Base-by-base conservation (phyloP, 257 asterid genomes). In the Solanum pennellii region DNA sequence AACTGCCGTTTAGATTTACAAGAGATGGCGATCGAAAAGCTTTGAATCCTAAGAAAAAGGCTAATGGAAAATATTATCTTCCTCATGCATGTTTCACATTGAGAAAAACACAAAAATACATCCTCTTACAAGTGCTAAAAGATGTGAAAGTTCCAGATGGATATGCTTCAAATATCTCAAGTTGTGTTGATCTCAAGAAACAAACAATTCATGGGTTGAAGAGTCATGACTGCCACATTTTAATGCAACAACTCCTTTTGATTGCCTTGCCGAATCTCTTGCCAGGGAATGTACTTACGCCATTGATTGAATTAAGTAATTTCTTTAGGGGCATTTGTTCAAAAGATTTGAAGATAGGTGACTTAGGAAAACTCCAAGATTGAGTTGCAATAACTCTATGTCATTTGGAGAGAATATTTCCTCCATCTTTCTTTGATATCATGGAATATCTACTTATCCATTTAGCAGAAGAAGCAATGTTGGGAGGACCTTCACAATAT, bases 151-250 rank as follows among this genome's bases (percentile, higher is more conserved):
- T 85, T 9, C 69, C 87, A 37, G 56, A 85, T 35, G 86, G 59
- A 9, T 85, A 85, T 37, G 76, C 86, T 29, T 27, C 83, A 16
- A 45, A 65, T 20, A 75, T 88, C 6, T 62, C 37, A 11, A 11
- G 5, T 9, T 44, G 37, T 88, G 75, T 88, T 15, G 41, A 69
- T n/a, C 25, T 49, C 12, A 13, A 20, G 4, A 4, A 75, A 2
- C 5, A 7, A 15, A 42, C 12, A 0, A 15, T 84, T 1, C 20
- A 4, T 3, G 86, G 69, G 7, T 16, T 85, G 10, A 85, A 85
- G 73, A 85, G 76, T 47, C 90, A 88, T 79, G 76, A 88, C 21
- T 59, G 59, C 7, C 86, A 76, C 20, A 62, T 72, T 65, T 65
- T n/a, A 25, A 23, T 60, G 12, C 87, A 87, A 33, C 77, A 39